phyloP scores from a whole-genome alignment of 1,284 basidiomycete species.

The Gomphus sp. region DNA sequence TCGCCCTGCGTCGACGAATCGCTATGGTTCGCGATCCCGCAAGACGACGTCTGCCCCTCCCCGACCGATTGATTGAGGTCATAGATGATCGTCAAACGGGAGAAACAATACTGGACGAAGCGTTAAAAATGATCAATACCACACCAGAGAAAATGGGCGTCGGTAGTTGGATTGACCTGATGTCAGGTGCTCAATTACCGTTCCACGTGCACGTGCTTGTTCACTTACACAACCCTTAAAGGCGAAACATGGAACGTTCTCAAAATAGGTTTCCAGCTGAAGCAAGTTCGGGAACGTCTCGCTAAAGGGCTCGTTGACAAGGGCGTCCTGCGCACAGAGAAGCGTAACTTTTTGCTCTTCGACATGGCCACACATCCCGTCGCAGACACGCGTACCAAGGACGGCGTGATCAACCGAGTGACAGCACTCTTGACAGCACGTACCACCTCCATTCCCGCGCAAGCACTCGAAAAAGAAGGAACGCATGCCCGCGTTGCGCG shows the following conservation, averaged over 20 bases:
- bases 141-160: constrained; percentile 70
- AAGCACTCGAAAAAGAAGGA: constrained; percentile 68
- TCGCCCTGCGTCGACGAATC: constrained; percentile 84
- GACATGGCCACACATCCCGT: constrained; percentile 98
- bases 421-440: constrained; percentile 73
- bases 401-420: constrained; percentile 69
- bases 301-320: constrained; percentile 98
- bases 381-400: constrained; percentile 84
- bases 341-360: constrained; percentile 94
- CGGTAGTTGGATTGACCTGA: constrained; percentile 87
- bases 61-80: constrained; percentile 85
- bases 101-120: constrained; percentile 91
- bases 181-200: constrained; percentile 59
- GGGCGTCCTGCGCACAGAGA: constrained; percentile 93
- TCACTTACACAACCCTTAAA: constrained; percentile 22
- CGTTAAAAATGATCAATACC: constrained; percentile 86
- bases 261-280: constrained; percentile 96
- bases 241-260: constrained; percentile 98
- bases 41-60: constrained; percentile 64
- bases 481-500: constrained; percentile 72
- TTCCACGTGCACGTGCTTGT: neutral
- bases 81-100: constrained; percentile 87
- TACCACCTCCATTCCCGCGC: constrained; percentile 70
- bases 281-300: constrained; percentile 92
- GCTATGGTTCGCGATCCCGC: constrained; percentile 81